These are phyloP conservation scores for Suhomyces yuchorum DNA, from an alignment of 1,139 yeast species.

Conservation along the genomic window DNA sequence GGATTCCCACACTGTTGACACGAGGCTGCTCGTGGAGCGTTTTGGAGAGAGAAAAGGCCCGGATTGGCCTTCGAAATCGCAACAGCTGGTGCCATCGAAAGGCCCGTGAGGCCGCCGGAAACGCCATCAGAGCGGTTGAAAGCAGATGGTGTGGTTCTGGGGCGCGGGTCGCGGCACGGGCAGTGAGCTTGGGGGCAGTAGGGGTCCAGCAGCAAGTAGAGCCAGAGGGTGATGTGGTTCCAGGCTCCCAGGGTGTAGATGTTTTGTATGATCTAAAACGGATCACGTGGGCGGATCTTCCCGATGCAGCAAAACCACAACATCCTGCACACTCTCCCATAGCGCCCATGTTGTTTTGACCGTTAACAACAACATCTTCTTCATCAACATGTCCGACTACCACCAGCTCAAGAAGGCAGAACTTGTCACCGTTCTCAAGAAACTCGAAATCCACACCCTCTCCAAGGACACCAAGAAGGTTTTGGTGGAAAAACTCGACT, in stretches of 20 bases:
- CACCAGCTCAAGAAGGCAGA: slow-evolving; percentile 42
- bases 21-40: slow-evolving; percentile 44
- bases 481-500: slow-evolving; percentile 45
- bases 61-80: background rate
- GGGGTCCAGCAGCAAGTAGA: background rate
- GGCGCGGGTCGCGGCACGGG: background rate
- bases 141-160: background rate
- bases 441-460: slow-evolving; percentile 37
- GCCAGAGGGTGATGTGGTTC: no score
- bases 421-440: slow-evolving; percentile 36
- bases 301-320: slow-evolving; percentile 6
- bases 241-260: no score
- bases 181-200: background rate
- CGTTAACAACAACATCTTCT: slow-evolving; percentile 3
- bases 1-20: slow-evolving; percentile 65
- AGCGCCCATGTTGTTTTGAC: slow-evolving; percentile 4
- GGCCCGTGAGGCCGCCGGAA: background rate
- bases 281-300: no score
- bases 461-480: slow-evolving; percentile 47
- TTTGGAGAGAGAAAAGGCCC: background rate
- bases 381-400: slow-evolving; percentile 29
- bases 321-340: slow-evolving; percentile 3
- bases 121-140: background rate
- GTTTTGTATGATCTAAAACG: no score
- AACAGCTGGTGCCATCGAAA: background rate